A percentile compares a stretch with the other conserved stretches of the same genome.
Conservation (phyloP, 306 rosid genomes). For the Crotalaria pallida region DNA sequence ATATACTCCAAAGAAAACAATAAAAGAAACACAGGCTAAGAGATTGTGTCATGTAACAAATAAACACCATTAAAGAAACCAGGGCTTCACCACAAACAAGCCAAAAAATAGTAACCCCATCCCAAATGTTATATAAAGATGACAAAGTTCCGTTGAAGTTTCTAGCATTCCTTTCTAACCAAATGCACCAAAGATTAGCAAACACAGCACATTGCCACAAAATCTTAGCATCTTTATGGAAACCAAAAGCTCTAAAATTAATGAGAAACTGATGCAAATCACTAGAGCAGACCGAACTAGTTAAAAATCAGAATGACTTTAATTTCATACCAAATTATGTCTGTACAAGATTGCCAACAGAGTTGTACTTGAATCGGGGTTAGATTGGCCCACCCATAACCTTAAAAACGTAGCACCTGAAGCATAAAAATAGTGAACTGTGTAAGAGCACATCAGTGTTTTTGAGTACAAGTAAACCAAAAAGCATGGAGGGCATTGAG, state of each 20-base stretch:
- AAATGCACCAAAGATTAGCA: too few relatives aligned
- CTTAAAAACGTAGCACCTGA: constrained; percentile 53
- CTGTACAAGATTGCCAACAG: constrained; percentile 65
- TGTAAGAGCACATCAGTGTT: background rate
- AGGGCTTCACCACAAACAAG: background rate
- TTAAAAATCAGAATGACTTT: background rate
- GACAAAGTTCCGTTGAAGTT: background rate
- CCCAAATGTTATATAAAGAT: background rate
- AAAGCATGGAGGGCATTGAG: constrained; percentile 1
- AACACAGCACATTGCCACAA: too few relatives aligned
- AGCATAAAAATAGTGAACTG: constrained; percentile 20
- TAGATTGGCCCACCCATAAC: constrained; percentile 71
- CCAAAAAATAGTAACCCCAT: background rate
- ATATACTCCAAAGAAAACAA: background rate
- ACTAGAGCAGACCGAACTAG: background rate
- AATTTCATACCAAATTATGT: constrained; percentile 42
- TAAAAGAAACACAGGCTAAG: background rate
- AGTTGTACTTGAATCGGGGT: constrained; percentile 35
- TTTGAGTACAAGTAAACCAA: constrained; percentile 3
- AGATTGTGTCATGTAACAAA: background rate
- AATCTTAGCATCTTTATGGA: background rate
- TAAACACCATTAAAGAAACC: background rate
- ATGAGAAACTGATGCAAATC: background rate
- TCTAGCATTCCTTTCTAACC: too few relatives aligned
- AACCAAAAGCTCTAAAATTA: background rate